Evolutionary conservation across 1,139 yeast genomes (phyloP), one percentile per base, ranked within the genome.

Genomic region (Protomyces macrosporus): DNA sequence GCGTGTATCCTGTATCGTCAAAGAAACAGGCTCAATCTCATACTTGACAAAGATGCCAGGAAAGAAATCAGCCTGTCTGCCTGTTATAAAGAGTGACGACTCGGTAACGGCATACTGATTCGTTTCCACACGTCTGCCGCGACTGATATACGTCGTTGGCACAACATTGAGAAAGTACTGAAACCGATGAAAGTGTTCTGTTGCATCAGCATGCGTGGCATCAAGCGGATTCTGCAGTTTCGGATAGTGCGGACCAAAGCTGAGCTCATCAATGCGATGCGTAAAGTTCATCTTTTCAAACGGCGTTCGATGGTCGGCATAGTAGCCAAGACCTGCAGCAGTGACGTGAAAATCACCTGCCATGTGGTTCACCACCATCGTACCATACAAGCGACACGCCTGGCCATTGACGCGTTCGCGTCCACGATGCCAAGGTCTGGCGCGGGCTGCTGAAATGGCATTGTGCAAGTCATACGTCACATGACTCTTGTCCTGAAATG

Each of bases 231-330:
- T 93, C 69, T 87, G 81, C 67, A 91, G 81, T 70, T 83, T 87
- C 1, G 98, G 98, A 72, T 84, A 90, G 74, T 87, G 90, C 42
- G 84, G 89, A 30, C 99, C 98, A 75, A 86, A 93, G 7, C 97
- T 90, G 68, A 90, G 83, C 74, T 93, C 98, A 67, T 84, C 84
- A 66, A 93, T 86, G 5, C 84, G 84, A 75, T 93, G 98, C 1
- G 96, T 82, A 71, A 91, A 88, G 73, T 93, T 88, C 65, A 89
- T 74, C 23, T 80, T 76, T 45, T 68, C 65, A 30, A 58, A 65
- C 9, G 66, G 53, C 14, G 53, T 32, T 60, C 54, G 37, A 37
- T 53, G 9, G 2, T 35, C 6, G 33, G 59, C 45, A 40, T 55
- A 69, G 70, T 84, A 84, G 1, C 88, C 91, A 68, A 78, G 77